Base-by-base conservation (phyloP, 176 grass and related monocot species). In the Juncus inflexus region DNA sequence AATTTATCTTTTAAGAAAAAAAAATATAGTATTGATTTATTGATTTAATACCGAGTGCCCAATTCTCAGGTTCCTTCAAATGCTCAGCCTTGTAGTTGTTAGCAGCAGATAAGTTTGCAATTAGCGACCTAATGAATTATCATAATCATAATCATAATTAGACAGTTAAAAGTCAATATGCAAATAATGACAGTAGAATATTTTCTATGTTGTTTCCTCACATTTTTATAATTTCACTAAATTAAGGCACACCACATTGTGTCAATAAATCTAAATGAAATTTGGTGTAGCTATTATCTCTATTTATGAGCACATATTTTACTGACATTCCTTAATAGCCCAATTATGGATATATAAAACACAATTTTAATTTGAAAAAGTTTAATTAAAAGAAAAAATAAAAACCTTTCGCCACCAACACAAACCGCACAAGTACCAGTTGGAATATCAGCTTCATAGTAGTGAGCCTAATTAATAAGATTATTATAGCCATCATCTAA, bases 391-490 rank as follows among this genome's bases (percentile, higher is more conserved):
- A 35, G 54, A 70, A 58, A n/a, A 72, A 52, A 16, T 58, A 65
- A 45, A 16, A 35, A 92, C 89, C 94, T 92, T 92, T 92, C 94
- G 12, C 83, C 89, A 63, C 89, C 94, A 90, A 86, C 83, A 76
- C 94, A 99, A 39, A 99, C 94, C 75, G 89, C 94, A 74, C 94
- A 99, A 60, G 94, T 92, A 66, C 94, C 94, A 0, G 89, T 99
- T 72, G 88, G 85, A 49, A 86, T 67, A 74, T 92, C 85, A 76
- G 87, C 83, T 74, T 99, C 89, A 9, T 86, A 92, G 68, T 99
- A 99, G 59, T 90, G 85, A 82, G 76, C 89, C 94, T 99, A 59
- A 60, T 73, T 37, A n/a, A n/a, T n/a, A n/a, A n/a, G n/a, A n/a
- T n/a, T n/a, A n/a, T n/a, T n/a, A n/a, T n/a, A n/a, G n/a, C n/a